A percentile compares a stretch with the other conserved stretches of the same genome.
phyloP scores from a whole-genome alignment of 179 eudicot genomes.

The Amaranthus tricolor region DNA sequence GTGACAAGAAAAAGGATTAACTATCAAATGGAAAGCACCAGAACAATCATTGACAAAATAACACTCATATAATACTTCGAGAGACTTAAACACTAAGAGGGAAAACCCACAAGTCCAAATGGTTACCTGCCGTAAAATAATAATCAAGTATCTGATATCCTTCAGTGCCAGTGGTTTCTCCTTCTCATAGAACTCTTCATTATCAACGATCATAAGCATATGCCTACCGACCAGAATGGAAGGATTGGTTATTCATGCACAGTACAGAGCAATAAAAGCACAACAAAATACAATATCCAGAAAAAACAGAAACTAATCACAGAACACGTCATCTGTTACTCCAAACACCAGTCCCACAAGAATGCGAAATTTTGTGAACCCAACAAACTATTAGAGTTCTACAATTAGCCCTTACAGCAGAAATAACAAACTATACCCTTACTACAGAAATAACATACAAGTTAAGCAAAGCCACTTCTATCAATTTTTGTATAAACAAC shows the following conservation, averaged over 20 bases:
- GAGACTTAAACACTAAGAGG: background rate
- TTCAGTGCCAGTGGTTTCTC: constrained; percentile 84
- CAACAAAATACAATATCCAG: background rate
- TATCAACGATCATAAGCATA: constrained; percentile 97
- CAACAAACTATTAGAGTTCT: background rate
- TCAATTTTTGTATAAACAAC: background rate
- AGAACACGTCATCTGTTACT: background rate
- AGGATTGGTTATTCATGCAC: constrained; percentile 8
- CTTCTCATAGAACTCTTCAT: constrained; percentile 95
- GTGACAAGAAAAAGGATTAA: background rate
- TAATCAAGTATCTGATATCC: constrained; percentile 81
- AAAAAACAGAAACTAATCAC: background rate
- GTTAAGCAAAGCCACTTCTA: background rate
- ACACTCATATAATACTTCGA: background rate
- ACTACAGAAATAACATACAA: background rate
- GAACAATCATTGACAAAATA: background rate
- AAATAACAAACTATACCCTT: background rate
- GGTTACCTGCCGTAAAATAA: constrained; percentile 80
- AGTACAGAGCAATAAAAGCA: background rate
- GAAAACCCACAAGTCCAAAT: background rate
- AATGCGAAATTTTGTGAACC: background rate
- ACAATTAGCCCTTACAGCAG: background rate
- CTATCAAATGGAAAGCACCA: background rate
- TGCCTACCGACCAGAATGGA: constrained; percentile 54
- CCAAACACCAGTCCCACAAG: background rate